Evolutionary conservation across 768 basidiomycete species (phyloP), one percentile per base, ranked within the genome.

Genomic region (Rhodotorula sphaerocarpa): DNA sequence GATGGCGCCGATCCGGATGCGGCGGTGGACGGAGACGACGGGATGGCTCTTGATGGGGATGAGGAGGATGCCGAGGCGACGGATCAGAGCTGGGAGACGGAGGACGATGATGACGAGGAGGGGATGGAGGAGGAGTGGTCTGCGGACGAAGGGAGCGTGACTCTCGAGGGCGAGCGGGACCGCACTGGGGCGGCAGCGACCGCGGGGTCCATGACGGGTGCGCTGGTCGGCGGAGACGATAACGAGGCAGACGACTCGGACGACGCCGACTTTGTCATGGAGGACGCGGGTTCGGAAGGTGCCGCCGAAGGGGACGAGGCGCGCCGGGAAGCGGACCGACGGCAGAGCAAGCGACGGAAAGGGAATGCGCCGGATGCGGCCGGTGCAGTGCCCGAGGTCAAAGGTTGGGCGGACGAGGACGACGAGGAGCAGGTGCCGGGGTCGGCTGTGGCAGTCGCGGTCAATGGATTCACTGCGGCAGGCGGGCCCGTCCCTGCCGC

Each of bases 1-100:
- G 90, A 90, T 75, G 86, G 85, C 28, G 78, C 86, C 43, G 88
- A 90, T 56, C 87, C 87, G 72, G 50, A 51, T 4, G 45, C 45
- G 45, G 45, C 46, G 82, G 79, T 41, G 71, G 23, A 61, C 65
- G 44, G 76, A 75, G 39, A 53, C 48, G 39, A 54, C 46, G n/a
- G 59, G 52, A 57, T 20, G 57, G 21, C 16, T 16, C 36, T 39
- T 16, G 11, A 21, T 2, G 33, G 9, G n/a, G 50, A 51, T 4
- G 50, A 36, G 14, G 50, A 36, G 14, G 52, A n/a, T 23, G 55
- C 30, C 21, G 59, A 6, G 12, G 47, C 41, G 43, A 47, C 47
- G 30, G 57, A 63, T 15, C 63, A 44, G 27, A 66, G 65, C 28
- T 71, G 70, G 70, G 51, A 46, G 61, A 71, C 70, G 15, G 68